Percentiles rank a stretch among this genome's conserved stretches.
Evolutionary conservation across 345 rosid species (phyloP).

Genomic region (Gossypium arboreum): DNA sequence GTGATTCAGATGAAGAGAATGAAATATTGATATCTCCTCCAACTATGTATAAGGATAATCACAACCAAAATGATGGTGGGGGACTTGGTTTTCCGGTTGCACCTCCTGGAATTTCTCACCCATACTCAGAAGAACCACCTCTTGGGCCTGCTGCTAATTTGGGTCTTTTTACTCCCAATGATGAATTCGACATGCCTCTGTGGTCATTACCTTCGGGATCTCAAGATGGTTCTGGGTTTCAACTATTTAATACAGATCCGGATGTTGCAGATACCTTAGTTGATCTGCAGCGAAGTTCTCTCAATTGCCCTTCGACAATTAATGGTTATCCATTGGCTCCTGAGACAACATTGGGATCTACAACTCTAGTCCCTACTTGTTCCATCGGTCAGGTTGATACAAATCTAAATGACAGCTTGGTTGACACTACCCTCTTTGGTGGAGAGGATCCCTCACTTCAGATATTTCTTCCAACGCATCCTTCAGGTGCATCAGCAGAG

Average conservation of each 20-base stretch:
- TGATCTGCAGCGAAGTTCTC: slow-evolving; percentile 54
- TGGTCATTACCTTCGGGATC: slow-evolving; percentile 73
- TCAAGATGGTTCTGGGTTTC: slow-evolving; percentile 70
- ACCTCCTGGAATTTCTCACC: slow-evolving; percentile 51
- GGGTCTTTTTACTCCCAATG: slow-evolving; percentile 60
- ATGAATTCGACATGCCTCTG: slow-evolving; percentile 62
- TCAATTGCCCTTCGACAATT: slow-evolving; percentile 49
- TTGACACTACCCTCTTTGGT: slow-evolving; percentile 74
- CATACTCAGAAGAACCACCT: slow-evolving; percentile 58
- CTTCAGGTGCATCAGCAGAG: slow-evolving; percentile 61
- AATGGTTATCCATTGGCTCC: slow-evolving; percentile 61
- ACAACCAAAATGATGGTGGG: slow-evolving; percentile 37
- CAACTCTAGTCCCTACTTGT: slow-evolving; percentile 45
- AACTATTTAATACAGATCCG: slow-evolving; percentile 54
- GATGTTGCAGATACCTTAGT: slow-evolving; percentile 41
- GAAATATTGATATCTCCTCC: slow-evolving; percentile 54
- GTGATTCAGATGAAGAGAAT: slow-evolving; percentile 92
- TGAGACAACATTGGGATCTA: slow-evolving; percentile 46
- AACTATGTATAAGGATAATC: slow-evolving; percentile 43
- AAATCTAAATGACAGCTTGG: slow-evolving; percentile 55
- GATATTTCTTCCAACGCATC: slow-evolving; percentile 82
- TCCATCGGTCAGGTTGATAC: slow-evolving; percentile 46
- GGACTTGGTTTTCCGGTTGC: slow-evolving; percentile 57
- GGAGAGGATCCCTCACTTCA: slow-evolving; percentile 93
- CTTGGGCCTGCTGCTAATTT: slow-evolving; percentile 48